Conservation (phyloP, 352 stramenopile species). For the Phytophthora pistaciae region DNA sequence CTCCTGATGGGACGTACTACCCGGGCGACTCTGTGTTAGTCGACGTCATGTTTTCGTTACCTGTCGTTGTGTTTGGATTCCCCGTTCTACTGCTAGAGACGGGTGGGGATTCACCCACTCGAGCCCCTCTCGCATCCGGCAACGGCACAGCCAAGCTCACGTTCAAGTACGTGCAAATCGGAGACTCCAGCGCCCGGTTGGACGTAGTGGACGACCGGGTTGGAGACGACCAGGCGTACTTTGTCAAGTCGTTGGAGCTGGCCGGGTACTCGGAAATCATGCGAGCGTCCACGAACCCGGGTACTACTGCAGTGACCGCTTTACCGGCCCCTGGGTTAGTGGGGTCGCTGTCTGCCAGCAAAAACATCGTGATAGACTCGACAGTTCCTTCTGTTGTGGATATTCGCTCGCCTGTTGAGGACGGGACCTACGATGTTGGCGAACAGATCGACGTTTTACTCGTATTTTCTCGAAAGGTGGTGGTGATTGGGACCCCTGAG, state of each 20-base stretch:
- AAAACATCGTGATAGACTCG: slow-evolving; percentile 59
- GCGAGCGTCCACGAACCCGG: slow-evolving; percentile 52
- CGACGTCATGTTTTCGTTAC: slow-evolving; percentile 68
- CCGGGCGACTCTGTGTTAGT: slow-evolving; percentile 65
- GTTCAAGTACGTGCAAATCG: slow-evolving; percentile 62
- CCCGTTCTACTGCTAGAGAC: slow-evolving; percentile 51
- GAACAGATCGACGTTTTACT: slow-evolving; percentile 62
- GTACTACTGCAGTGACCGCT: slow-evolving; percentile 48
- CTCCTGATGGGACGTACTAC: slow-evolving; percentile 59
- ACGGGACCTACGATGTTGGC: slow-evolving; percentile 77
- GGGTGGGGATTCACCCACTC: slow-evolving; percentile 11
- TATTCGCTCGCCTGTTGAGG: slow-evolving; percentile 41
- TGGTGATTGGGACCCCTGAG: slow-evolving; percentile 51
- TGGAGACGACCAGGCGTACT: slow-evolving; percentile 44
- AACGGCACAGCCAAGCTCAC: slow-evolving; percentile 54
- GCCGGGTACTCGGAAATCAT: slow-evolving; percentile 50
- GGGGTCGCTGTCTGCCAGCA: slow-evolving; percentile 56
- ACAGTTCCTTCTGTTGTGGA: slow-evolving; percentile 51
- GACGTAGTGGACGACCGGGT: slow-evolving; percentile 66
- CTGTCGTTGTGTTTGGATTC: slow-evolving; percentile 64
- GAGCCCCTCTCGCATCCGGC: slow-evolving; percentile 39
- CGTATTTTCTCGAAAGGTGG: slow-evolving; percentile 61
- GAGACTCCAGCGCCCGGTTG: slow-evolving; percentile 47
- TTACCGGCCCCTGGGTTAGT: slow-evolving; percentile 54
- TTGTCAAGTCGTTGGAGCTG: slow-evolving; percentile 56